Percentiles rank a stretch among this genome's conserved stretches.
Evolutionary conservation across 2,329 filamentous ascomycete species (phyloP).

Genomic region (Penicillium sp.): DNA sequence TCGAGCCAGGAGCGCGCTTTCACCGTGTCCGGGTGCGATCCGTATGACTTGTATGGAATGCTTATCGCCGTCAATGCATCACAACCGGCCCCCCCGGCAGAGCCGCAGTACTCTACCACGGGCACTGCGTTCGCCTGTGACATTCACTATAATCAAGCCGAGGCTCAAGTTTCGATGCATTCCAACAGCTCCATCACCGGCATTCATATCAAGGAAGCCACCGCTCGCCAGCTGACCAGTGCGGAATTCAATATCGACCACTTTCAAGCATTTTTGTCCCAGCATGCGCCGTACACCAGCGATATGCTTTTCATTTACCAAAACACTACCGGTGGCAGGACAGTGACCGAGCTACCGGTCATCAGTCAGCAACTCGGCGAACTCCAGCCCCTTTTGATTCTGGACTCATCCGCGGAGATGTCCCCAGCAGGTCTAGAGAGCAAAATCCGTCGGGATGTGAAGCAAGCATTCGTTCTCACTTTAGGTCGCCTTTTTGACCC

Average conservation of each 20-base stretch:
- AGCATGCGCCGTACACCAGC: slow-evolving; percentile 31
- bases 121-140: slow-evolving; percentile 31
- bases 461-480: slow-evolving; percentile 29
- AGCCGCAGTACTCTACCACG: slow-evolving; percentile 19
- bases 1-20: slow-evolving; percentile 20
- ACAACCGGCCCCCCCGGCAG: background rate
- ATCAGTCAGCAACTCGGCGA: slow-evolving; percentile 31
- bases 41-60: slow-evolving; percentile 31
- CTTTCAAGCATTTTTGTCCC: slow-evolving; percentile 28
- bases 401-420: slow-evolving; percentile 30
- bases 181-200: slow-evolving; percentile 32
- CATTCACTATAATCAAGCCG: slow-evolving; percentile 26
- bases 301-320: slow-evolving; percentile 30
- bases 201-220: slow-evolving; percentile 18
- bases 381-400: slow-evolving; percentile 25
- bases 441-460: slow-evolving; percentile 26
- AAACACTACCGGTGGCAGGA: slow-evolving; percentile 27
- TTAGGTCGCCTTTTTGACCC: slow-evolving; percentile 31
- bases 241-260: slow-evolving; percentile 28
- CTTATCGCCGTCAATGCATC: slow-evolving; percentile 30
- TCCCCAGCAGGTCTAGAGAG: slow-evolving; percentile 22
- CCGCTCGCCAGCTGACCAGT: slow-evolving; percentile 16
- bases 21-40: slow-evolving; percentile 23
- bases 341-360: slow-evolving; percentile 28
- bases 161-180: slow-evolving; percentile 29